Percentiles rank a stretch among this genome's conserved stretches.
These are phyloP conservation scores for Nematodospora valgi DNA, from an alignment of 805 yeast genomes.

Conservation along the genomic window DNA sequence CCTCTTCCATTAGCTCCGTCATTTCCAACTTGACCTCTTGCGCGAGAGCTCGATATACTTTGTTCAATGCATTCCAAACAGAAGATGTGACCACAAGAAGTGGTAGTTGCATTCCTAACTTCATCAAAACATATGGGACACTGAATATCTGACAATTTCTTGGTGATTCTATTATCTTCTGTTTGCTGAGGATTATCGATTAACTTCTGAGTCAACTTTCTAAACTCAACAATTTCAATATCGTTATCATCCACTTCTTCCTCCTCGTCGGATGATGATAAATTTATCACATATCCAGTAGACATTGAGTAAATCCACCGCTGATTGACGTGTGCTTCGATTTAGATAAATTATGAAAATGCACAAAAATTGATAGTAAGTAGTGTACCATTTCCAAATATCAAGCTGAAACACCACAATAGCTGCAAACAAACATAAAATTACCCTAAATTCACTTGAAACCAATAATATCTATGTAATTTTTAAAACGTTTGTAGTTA, in stretches of 20 bases:
- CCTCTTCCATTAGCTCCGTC: conserved; percentile 20
- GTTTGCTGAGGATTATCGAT: conserved; percentile 19
- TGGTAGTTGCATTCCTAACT: conserved; percentile 37
- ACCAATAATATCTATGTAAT: too few relatives aligned
- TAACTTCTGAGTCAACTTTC: conserved; percentile 31
- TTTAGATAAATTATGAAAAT: not conserved
- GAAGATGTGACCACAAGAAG: conserved; percentile 43
- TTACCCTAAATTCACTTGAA: too few relatives aligned
- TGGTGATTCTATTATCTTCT: conserved; percentile 14
- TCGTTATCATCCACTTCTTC: conserved; percentile 28
- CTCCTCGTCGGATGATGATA: conserved; percentile 22
- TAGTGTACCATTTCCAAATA: too few relatives aligned
- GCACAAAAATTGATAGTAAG: too few relatives aligned
- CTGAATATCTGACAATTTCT: conserved; percentile 33
- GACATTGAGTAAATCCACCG: conserved; percentile 9
- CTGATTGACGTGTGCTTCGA: not conserved
- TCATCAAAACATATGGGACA: conserved; percentile 45
- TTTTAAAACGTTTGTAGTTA: too few relatives aligned
- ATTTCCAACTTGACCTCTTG: conserved; percentile 38
- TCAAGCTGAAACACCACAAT: too few relatives aligned
- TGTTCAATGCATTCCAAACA: conserved; percentile 42
- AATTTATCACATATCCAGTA: conserved; percentile 13
- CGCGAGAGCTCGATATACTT: conserved; percentile 36
- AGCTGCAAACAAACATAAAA: too few relatives aligned
- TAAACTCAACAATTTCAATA: conserved; percentile 35